Evolutionary conservation across 345 rosid species (phyloP).

Genomic region (Eucalyptus decipiens): DNA sequence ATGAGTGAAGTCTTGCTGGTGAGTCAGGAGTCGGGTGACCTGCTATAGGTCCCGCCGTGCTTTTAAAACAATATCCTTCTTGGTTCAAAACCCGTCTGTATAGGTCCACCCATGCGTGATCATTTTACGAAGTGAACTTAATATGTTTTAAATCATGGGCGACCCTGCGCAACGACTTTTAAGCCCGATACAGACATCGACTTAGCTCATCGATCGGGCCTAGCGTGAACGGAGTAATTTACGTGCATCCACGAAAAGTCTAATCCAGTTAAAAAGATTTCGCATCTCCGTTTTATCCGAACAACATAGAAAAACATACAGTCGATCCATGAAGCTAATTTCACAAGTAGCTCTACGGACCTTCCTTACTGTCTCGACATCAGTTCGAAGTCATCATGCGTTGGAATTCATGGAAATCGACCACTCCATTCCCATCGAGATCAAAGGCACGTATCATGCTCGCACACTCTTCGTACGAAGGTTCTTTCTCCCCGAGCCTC

Average conservation of each 20-base stretch:
- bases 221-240: neutral
- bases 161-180: neutral
- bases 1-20: neutral
- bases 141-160: neutral
- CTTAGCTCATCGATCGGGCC: neutral
- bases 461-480: slow-evolving; percentile 8
- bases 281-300: neutral
- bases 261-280: neutral
- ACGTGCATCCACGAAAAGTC: neutral
- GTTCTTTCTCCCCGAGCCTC: slow-evolving; percentile 1
- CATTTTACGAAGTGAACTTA: neutral
- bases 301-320: neutral
- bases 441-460: slow-evolving; percentile 14
- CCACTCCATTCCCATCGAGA: slow-evolving; percentile 23
- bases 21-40: rapidly evolving
- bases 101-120: neutral
- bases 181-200: neutral
- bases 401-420: slow-evolving; percentile 21
- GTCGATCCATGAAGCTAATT: neutral
- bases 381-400: slow-evolving; percentile 12
- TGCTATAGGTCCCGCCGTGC: neutral
- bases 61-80: neutral
- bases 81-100: neutral
- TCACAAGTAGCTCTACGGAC: neutral
- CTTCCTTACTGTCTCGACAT: neutral